A percentile compares a stretch with the other conserved stretches of the same genome.
phyloP scores from a whole-genome alignment of 768 basidiomycete genomes.

The Amanita phalloides region DNA sequence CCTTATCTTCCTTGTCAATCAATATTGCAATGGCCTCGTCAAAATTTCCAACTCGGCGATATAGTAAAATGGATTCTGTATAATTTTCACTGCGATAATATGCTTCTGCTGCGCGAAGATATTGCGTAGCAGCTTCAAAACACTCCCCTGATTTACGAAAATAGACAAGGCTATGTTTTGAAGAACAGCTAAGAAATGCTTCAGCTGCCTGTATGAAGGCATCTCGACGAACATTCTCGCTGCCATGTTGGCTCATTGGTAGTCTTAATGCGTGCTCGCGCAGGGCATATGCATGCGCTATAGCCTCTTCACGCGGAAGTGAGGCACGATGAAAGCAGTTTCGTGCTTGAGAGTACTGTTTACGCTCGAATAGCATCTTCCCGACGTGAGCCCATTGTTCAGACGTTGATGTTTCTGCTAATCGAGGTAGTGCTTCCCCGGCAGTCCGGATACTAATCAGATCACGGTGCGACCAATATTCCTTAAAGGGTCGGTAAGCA shows the following conservation, averaged over 20 bases:
- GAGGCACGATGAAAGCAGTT: slow-evolving; percentile 25
- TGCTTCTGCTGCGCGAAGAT: slow-evolving; percentile 30
- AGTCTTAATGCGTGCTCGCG: slow-evolving; percentile 36
- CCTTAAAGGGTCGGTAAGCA: slow-evolving; percentile 18
- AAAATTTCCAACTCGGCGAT: slow-evolving; percentile 37
- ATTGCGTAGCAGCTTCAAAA: slow-evolving; percentile 27
- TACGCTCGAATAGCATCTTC: slow-evolving; percentile 24
- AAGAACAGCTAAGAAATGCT: slow-evolving; percentile 32
- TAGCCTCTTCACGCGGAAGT: slow-evolving; percentile 26
- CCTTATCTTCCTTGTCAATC: slow-evolving; percentile 16
- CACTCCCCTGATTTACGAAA: slow-evolving; percentile 35
- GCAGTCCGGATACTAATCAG: slow-evolving; percentile 40
- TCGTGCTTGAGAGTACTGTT: slow-evolving; percentile 30
- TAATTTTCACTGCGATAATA: slow-evolving; percentile 34
- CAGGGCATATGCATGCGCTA: slow-evolving; percentile 43
- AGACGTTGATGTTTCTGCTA: slow-evolving; percentile 42
- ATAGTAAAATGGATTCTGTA: slow-evolving; percentile 32
- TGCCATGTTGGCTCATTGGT: slow-evolving; percentile 6
- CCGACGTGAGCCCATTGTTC: slow-evolving; percentile 27
- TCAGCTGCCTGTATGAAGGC: slow-evolving; percentile 37
- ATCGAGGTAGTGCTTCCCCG: slow-evolving; percentile 34
- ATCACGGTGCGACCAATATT: slow-evolving; percentile 35
- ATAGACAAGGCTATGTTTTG: slow-evolving; percentile 23
- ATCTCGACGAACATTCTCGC: slow-evolving; percentile 11
- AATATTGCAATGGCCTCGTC: slow-evolving; percentile 43